A percentile compares a stretch with the other conserved stretches of the same genome.
Evolutionary conservation across 208 protist genomes (phyloP).

Genomic region (Trypanosomatidae sp.): DNA sequence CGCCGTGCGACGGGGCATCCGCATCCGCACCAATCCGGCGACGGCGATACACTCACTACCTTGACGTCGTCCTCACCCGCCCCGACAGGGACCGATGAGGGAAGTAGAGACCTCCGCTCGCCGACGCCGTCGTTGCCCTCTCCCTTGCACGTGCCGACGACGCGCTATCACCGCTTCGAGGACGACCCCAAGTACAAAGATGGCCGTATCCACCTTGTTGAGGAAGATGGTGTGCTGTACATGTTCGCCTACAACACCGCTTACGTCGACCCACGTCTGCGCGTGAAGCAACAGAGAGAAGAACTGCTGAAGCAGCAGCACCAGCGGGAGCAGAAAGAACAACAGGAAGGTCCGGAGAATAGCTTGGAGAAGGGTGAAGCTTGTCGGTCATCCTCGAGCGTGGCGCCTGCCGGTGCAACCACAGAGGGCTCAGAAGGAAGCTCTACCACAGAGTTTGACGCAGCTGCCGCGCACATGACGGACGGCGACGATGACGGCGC

Average conservation of each 20-base stretch:
- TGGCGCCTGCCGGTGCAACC: background rate
- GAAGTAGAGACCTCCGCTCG: background rate
- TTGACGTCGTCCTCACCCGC: background rate
- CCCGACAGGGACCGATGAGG: background rate
- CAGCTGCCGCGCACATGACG: background rate
- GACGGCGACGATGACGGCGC: background rate
- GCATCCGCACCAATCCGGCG: background rate
- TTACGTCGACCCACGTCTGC: constrained; percentile 20
- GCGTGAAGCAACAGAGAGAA: constrained; percentile 14
- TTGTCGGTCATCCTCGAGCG: background rate
- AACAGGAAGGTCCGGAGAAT: background rate
- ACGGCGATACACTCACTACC: background rate
- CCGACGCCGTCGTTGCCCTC: background rate
- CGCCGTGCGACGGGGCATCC: background rate
- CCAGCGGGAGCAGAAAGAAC: background rate
- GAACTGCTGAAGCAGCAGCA: constrained; percentile 9
- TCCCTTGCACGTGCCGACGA: constrained; percentile 10
- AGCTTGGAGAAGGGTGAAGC: background rate
- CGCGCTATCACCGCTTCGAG: constrained; percentile 40
- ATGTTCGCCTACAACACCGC: constrained; percentile 55
- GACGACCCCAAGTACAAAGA: constrained; percentile 44
- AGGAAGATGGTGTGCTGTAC: constrained; percentile 62
- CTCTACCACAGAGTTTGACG: background rate
- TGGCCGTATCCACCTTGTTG: constrained; percentile 60
- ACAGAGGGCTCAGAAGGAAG: background rate